Conservation (phyloP, 495 filamentous ascomycete genomes). For the Neurospora discreta region DNA sequence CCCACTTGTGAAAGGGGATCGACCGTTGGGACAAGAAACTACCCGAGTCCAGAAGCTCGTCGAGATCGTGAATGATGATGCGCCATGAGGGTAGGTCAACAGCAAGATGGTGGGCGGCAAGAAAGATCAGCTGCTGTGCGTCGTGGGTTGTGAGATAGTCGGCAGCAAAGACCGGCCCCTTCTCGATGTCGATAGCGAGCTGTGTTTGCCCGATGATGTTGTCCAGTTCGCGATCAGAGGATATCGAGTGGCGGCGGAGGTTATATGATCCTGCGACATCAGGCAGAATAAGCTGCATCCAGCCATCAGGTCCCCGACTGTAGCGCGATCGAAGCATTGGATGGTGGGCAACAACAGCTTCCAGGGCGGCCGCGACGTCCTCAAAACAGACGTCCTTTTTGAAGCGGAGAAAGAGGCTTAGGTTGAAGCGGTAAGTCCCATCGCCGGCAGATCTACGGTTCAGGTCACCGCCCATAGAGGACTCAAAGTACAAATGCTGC, state of each 20-base stretch:
- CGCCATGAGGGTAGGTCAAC: conserved; percentile 64
- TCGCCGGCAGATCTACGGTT: conserved; percentile 30
- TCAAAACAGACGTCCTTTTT: conserved; percentile 35
- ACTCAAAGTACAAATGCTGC: conserved; percentile 58
- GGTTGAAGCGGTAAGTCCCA: conserved; percentile 60
- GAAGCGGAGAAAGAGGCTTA: conserved; percentile 52
- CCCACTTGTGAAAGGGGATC: conserved; percentile 58
- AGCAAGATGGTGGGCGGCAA: conserved; percentile 57
- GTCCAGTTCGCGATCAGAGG: conserved; percentile 28
- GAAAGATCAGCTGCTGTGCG: conserved; percentile 43
- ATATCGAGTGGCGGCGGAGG: conserved; percentile 24
- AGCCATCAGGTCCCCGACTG: conserved; percentile 22
- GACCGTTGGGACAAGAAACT: conserved; percentile 26
- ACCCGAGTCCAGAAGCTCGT: conserved; percentile 46
- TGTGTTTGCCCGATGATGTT: conserved; percentile 27
- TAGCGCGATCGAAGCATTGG: conserved; percentile 69
- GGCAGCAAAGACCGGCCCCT: conserved; percentile 35
- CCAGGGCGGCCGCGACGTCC: conserved; percentile 42
- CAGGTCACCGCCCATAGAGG: conserved; percentile 27
- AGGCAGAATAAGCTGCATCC: conserved; percentile 31
- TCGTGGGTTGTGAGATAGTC: conserved; percentile 42
- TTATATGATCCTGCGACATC: conserved; percentile 29
- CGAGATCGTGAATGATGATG: conserved; percentile 55
- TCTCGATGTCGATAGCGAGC: conserved; percentile 27
- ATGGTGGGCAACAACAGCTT: conserved; percentile 50